Evolutionary conservation across 257 asterid species (phyloP).

Genomic region (Gentiana dahurica): DNA sequence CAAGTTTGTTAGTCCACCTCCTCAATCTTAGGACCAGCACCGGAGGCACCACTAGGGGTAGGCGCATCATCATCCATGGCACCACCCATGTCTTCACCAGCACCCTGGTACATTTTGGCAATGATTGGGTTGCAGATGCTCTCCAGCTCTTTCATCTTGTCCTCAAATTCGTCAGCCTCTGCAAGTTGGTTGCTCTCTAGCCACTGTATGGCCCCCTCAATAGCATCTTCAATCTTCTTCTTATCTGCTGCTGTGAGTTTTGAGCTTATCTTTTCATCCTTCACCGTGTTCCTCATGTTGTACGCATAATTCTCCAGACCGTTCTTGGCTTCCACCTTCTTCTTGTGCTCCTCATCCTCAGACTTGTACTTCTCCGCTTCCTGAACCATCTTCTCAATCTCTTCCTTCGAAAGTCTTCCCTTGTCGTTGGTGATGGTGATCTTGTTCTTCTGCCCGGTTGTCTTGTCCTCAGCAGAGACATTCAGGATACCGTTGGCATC

Average conservation of each 20-base stretch:
- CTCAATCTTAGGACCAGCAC: too few species aligned
- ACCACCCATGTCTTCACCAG: conserved; percentile 13
- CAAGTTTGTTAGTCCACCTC: too few species aligned
- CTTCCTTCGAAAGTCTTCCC: conserved; percentile 55
- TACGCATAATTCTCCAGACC: conserved; percentile 41
- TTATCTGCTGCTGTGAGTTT: conserved; percentile 32
- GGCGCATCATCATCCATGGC: conserved; percentile 7
- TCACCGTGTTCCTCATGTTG: conserved; percentile 62
- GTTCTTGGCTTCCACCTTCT: conserved; percentile 54
- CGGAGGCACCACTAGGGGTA: too few species aligned
- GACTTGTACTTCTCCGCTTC: conserved; percentile 63
- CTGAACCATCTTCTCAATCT: conserved; percentile 54
- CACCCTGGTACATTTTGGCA: conserved; percentile 23
- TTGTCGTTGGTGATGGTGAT: conserved; percentile 71
- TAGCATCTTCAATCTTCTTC: conserved; percentile 11
- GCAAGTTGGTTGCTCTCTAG: conserved; percentile 12
- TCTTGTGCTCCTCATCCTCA: conserved; percentile 60
- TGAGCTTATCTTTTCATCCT: conserved; percentile 46
- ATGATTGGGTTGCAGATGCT: conserved; percentile 26
- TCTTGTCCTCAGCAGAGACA: conserved; percentile 64
- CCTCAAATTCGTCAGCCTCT: conserved; percentile 12
- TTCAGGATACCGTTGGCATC: conserved; percentile 64
- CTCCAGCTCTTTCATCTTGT: conserved; percentile 19
- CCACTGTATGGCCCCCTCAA: conserved; percentile 17
- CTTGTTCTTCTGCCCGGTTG: conserved; percentile 65